phyloP scores from a whole-genome alignment of 495 filamentous ascomycete species.

The Parathielavia hyrcaniae region DNA sequence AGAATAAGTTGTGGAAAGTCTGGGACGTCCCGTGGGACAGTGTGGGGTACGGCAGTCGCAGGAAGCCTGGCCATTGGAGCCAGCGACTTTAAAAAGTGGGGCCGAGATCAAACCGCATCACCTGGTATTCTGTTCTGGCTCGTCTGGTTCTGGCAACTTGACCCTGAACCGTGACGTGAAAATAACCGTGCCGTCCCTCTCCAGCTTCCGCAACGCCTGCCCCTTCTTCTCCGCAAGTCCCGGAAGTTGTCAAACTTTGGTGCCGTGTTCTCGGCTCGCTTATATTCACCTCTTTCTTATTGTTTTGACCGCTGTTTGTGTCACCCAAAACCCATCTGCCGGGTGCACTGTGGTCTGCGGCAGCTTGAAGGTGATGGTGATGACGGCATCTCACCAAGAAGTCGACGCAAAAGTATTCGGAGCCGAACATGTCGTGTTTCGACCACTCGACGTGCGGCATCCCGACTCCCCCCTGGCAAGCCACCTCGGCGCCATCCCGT shows the following conservation, averaged over 20 bases:
- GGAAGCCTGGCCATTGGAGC: conserved; percentile 1
- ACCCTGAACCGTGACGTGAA: not conserved
- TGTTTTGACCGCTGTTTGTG: conserved; percentile 22
- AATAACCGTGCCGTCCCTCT: conserved; percentile 33
- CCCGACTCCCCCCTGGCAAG: not conserved
- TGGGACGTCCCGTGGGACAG: not conserved
- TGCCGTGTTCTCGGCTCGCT: conserved; percentile 24
- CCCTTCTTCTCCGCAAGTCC: conserved; percentile 13
- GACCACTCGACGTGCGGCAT: not conserved
- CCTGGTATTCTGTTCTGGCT: not conserved
- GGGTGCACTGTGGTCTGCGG: conserved; percentile 34
- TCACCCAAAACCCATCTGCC: conserved; percentile 30
- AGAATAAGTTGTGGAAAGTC: not conserved
- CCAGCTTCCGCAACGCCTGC: conserved; percentile 9
- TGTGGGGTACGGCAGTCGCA: conserved; percentile 21
- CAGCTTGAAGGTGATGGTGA: conserved; percentile 24
- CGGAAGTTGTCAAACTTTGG: conserved; percentile 14
- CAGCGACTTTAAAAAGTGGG: no score
- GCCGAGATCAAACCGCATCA: not conserved
- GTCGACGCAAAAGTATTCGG: not conserved
- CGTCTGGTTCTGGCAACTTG: not conserved
- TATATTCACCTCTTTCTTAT: conserved; percentile 17
- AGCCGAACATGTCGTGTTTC: not conserved
- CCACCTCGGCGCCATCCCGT: conserved; percentile 14
- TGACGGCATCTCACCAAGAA: not conserved